Evolutionary conservation across 176 grass and related monocot species (phyloP), one percentile per base, ranked within the genome.

Genomic region (Oryza meyeriana): DNA sequence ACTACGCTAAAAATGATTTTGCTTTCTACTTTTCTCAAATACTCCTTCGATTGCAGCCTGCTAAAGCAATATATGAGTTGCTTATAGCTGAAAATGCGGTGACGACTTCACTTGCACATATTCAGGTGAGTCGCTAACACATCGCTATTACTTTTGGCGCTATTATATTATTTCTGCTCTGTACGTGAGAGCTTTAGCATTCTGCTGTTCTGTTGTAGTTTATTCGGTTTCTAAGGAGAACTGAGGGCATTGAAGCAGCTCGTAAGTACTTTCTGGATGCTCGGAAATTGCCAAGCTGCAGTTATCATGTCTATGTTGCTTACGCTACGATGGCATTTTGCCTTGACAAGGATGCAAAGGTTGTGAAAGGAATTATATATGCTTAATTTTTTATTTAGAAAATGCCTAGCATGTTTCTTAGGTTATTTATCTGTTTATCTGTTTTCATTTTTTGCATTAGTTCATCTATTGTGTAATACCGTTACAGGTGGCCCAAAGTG

Each of bases 321-420:
- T 98, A 91, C 91, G 95, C 92, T 74, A 95, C 76, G 73, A 91
- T 98, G 88, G 91, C 86, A 59, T 98, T 95, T 89, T 93, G 92
- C 80, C 40, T 98, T 17, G 92, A 98, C 91, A 98, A 98, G 79
- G 92, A 98, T 83, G 66, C 88, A 14, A 98, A 98, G 95, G 92
- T 98, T 88, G 39, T 82, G 71, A 69, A 73, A 79, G 4, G 88
- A n/a, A 57, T 71, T 71, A 4, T 66, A 79, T 79, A 30, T 75
- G 25, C 50, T 61, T 38, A 29, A 20, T 76, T 71, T 74, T 64
- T 26, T 32, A 18, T 28, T 45, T 81, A 70, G 17, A 24, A 18
- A 74, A 33, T 50, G 31, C 18, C 39, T 57, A 66, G 16, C 32
- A 66, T 63, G 40, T 45, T 69, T 33, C 27, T 39, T 30, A 5